phyloP scores from a whole-genome alignment of 2,329 filamentous ascomycete genomes.

The Calycina herbarum region DNA sequence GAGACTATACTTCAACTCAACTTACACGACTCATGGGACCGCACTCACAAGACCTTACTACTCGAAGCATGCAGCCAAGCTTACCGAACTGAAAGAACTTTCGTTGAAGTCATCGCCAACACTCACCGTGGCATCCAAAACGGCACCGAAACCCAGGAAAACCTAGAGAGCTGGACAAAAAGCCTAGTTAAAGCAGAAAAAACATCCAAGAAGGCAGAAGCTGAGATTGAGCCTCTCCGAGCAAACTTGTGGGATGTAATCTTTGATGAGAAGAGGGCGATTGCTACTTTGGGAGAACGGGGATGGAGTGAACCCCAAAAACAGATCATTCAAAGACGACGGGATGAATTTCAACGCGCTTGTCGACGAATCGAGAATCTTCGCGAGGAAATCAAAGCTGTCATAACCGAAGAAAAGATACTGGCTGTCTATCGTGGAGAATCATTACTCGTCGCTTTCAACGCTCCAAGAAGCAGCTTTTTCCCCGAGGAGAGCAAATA shows the following conservation, averaged over 20 bases:
- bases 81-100: neutral
- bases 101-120: neutral
- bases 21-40: neutral
- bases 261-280: neutral
- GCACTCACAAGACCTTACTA: neutral
- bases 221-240: neutral
- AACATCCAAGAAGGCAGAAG: neutral
- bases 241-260: neutral
- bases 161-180: neutral
- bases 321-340: neutral
- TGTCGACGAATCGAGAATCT: neutral
- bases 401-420: neutral
- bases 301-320: neutral
- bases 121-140: neutral
- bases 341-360: neutral
- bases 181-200: neutral
- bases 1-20: neutral
- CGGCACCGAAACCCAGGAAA: neutral
- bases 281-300: neutral
- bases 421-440: neutral
- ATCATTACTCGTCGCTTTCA: neutral
- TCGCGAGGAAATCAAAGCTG: neutral
- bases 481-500: neutral
- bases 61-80: neutral
- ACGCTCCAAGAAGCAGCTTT: neutral